Evolutionary conservation across 805 yeast genomes (phyloP).

Genomic region (Yarrowia sp.): DNA sequence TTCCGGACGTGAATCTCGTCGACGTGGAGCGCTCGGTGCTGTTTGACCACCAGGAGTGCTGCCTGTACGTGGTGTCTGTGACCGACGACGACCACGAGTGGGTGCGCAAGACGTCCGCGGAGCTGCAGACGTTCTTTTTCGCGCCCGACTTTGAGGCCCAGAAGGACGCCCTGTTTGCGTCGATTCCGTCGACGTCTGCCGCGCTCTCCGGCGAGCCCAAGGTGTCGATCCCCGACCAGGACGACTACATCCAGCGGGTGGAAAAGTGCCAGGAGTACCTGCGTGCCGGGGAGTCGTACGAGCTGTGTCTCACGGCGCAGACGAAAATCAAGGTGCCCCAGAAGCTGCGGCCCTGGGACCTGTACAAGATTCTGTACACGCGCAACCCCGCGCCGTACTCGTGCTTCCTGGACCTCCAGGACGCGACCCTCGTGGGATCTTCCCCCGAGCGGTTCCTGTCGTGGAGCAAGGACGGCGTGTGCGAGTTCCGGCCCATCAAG

Average conservation of each 20-base stretch:
- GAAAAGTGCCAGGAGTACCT: constrained; percentile 63
- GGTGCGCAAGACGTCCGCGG: constrained; percentile 27
- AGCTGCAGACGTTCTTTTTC: constrained; percentile 5
- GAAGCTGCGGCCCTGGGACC: constrained; percentile 63
- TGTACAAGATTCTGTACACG: constrained; percentile 67
- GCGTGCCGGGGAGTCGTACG: constrained; percentile 86
- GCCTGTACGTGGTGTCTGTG: constrained; percentile 55
- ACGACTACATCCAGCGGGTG: constrained; percentile 55
- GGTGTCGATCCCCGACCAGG: constrained; percentile 49
- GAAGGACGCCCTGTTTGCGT: neutral
- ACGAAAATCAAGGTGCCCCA: constrained; percentile 56
- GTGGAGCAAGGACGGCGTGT: constrained; percentile 56
- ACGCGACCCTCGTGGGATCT: constrained; percentile 64
- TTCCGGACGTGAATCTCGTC: constrained; percentile 69
- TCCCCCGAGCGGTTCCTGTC: constrained; percentile 92
- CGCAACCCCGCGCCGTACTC: constrained; percentile 93
- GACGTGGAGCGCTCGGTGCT: constrained; percentile 65
- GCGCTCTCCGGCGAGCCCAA: constrained; percentile 26
- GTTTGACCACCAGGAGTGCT: constrained; percentile 48
- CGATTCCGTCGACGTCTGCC: constrained; percentile 12
- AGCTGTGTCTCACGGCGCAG: constrained; percentile 81
- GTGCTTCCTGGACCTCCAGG: constrained; percentile 63
- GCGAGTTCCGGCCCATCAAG: constrained; percentile 91
- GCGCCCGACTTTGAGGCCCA: neutral
- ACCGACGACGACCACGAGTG: constrained; percentile 40